phyloP scores from a whole-genome alignment of 345 rosid species.

The Arabidopsis arenosa region DNA sequence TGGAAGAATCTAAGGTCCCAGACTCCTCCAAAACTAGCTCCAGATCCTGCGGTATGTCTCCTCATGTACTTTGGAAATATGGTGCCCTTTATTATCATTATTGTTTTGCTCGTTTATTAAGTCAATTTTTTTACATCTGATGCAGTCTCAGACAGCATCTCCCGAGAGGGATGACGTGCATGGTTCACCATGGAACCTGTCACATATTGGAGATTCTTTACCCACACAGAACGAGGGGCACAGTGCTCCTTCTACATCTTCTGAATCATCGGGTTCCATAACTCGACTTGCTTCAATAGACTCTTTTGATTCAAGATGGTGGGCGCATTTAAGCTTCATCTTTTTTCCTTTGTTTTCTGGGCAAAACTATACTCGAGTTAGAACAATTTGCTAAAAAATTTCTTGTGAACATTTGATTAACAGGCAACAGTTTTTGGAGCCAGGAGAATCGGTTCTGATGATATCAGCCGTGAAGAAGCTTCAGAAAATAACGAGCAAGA shows the following conservation, averaged over 20 bases:
- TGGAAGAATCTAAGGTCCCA: constrained; percentile 73
- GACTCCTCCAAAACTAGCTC: constrained; percentile 72
- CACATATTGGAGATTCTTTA: constrained; percentile 71
- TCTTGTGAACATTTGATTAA: constrained; percentile 9
- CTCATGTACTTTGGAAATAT: not conserved
- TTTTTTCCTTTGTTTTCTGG: not conserved
- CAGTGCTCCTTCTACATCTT: constrained; percentile 52
- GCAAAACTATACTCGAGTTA: not conserved
- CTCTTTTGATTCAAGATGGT: constrained; percentile 96
- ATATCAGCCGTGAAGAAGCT: constrained; percentile 88
- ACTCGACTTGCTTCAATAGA: constrained; percentile 95
- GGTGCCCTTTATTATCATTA: not conserved
- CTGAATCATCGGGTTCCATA: constrained; percentile 66
- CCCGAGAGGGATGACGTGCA: constrained; percentile 60
- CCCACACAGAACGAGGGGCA: constrained; percentile 60
- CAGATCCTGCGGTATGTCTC: constrained; percentile 58
- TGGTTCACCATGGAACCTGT: constrained; percentile 78
- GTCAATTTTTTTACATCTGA: not conserved
- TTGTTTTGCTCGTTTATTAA: constrained; percentile 1
- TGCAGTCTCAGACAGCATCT: constrained; percentile 55
- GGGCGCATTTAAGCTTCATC: constrained; percentile 36
- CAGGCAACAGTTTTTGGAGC: constrained; percentile 97
- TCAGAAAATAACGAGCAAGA: constrained; percentile 85
- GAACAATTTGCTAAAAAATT: not conserved
- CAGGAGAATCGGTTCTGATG: constrained; percentile 90